A percentile compares a stretch with the other conserved stretches of the same genome.
These are phyloP conservation scores for Clonostachys byssicola DNA, from an alignment of 2,329 filamentous ascomycete species.

Conservation along the genomic window DNA sequence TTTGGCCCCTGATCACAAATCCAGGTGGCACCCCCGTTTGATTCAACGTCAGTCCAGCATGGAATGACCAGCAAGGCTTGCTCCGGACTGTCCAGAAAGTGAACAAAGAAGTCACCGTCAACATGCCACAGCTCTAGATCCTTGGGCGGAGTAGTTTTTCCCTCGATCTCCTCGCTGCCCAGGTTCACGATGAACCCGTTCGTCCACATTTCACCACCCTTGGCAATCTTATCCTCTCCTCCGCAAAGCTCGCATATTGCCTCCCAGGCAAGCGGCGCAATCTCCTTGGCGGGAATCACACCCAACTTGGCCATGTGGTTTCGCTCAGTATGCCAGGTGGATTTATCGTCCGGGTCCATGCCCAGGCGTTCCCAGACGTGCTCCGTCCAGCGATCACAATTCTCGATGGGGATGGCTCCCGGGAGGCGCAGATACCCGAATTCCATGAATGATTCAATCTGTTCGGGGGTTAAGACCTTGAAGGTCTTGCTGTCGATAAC, in stretches of 20 bases:
- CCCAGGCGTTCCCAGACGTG: slow-evolving; percentile 62
- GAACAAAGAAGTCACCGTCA: slow-evolving; percentile 69
- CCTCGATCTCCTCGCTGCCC: slow-evolving; percentile 48
- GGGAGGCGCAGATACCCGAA: slow-evolving; percentile 28
- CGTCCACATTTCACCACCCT: slow-evolving; percentile 66
- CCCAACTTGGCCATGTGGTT: slow-evolving; percentile 62
- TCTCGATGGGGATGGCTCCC: slow-evolving; percentile 8
- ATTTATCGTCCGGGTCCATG: slow-evolving; percentile 58
- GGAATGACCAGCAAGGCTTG: slow-evolving; percentile 66
- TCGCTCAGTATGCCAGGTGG: slow-evolving; percentile 59
- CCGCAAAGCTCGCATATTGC: slow-evolving; percentile 65
- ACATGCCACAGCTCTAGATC: slow-evolving; percentile 61
- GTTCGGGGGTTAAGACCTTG: slow-evolving; percentile 1
- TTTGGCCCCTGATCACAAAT: slow-evolving; percentile 42
- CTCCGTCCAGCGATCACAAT: slow-evolving; percentile 24
- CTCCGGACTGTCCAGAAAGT: slow-evolving; percentile 68
- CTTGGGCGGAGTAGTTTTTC: slow-evolving; percentile 42
- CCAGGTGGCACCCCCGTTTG: slow-evolving; percentile 59
- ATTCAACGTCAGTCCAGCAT: slow-evolving; percentile 58
- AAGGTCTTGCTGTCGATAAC: slow-evolving; percentile 2
- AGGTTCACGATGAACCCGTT: slow-evolving; percentile 70
- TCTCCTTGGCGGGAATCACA: slow-evolving; percentile 44
- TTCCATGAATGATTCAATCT: slow-evolving; percentile 24
- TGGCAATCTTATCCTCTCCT: slow-evolving; percentile 50
- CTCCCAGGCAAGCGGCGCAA: slow-evolving; percentile 62